phyloP scores from a whole-genome alignment of 768 basidiomycete genomes.

The Phanerochaete sordida region DNA sequence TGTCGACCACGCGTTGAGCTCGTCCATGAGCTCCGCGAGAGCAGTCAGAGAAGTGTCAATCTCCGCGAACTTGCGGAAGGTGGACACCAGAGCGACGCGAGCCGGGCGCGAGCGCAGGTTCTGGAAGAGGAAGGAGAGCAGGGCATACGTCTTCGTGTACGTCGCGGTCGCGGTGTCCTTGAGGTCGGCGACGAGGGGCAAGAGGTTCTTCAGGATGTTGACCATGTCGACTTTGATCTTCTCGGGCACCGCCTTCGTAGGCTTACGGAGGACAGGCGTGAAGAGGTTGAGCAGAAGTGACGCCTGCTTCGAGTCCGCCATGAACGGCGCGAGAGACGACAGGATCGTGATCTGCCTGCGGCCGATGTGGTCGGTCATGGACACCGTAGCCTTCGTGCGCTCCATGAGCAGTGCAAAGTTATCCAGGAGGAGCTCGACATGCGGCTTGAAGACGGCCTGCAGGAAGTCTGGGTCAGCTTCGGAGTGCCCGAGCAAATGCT shows the following conservation, averaged over 20 bases:
- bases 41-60: constrained; percentile 44
- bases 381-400: constrained; percentile 46
- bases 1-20: constrained; percentile 81
- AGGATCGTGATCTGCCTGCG: constrained; percentile 83
- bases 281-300: constrained; percentile 69
- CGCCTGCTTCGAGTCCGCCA: constrained; percentile 68
- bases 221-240: constrained; percentile 83
- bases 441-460: constrained; percentile 58
- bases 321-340: constrained; percentile 73
- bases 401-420: constrained; percentile 71
- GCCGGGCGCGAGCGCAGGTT: constrained; percentile 67
- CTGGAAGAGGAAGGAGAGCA: constrained; percentile 79
- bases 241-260: constrained; percentile 75
- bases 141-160: constrained; percentile 52
- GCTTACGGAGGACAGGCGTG: constrained; percentile 74
- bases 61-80: constrained; percentile 52
- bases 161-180: constrained; percentile 38
- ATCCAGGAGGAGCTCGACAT: constrained; percentile 65
- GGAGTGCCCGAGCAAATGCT: constrained; percentile 58
- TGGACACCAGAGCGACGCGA: constrained; percentile 62
- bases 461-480: constrained; percentile 46
- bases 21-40: constrained; percentile 54
- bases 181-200: constrained; percentile 66
- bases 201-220: constrained; percentile 60
- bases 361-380: constrained; percentile 58